Base-by-base conservation (phyloP, 345 rosid species). In the Raphanus raphanistrum region DNA sequence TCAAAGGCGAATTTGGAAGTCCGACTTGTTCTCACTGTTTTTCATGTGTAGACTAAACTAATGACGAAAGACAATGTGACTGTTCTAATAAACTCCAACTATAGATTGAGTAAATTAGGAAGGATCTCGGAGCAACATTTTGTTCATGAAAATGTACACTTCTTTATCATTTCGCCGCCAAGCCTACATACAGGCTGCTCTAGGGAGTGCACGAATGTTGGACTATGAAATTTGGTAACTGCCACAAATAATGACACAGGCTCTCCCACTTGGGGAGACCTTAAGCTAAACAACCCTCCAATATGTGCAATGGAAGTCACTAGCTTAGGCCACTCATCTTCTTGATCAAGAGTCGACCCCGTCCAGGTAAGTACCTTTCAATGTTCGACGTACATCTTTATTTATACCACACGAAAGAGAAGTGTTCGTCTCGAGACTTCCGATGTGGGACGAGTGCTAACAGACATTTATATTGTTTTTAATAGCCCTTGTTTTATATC, bases 211-310 rank as follows among this genome's bases (percentile, higher is more conserved):
- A n/a, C n/a, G n/a, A n/a, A n/a, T n/a, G 5, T 28, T 60, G 1
- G 0, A 60, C 64, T 60, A 0, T 59, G 1, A 3, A 2, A 1
- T 16, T 0, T 70, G 62, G 61, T 0, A 74, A 0, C 86, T 70
- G 2, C 76, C 70, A 85, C 86, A 86, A 88, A 87, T 85, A 82
- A 84, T 84, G 87, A 83, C 81, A 83, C 79, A 86, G 87, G 84
- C 89, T 84, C 92, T 84, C 65, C 86, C 72, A 8, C 84, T 10
- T 50, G 75, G 67, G 82, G 61, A 83, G 85, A 80, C 80, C 82
- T 83, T 80, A 83, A 6, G 68, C 76, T 29, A 9, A 76, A 75
- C 65, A 31, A 78, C 77, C 80, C 25, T 71, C 75, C 73, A 0
- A 0, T 0, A 32, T 2, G 83, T 82, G 81, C 85, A 82, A 82